Evolutionary conservation across 495 filamentous ascomycete species (phyloP).

Genomic region (Apodospora peruviana): DNA sequence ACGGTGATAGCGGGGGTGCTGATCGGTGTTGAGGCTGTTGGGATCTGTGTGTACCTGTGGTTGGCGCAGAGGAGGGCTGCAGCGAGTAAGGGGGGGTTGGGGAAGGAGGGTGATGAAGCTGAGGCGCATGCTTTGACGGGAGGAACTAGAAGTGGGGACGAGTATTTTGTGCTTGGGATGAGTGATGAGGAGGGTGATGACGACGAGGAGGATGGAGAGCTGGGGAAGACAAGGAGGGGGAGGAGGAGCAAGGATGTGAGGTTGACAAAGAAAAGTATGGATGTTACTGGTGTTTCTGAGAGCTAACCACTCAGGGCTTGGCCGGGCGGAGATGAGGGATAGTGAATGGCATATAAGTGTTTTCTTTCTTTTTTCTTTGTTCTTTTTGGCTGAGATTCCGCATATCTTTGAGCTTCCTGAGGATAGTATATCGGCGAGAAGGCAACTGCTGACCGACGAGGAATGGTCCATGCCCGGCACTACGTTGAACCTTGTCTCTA

Average conservation of each 20-base stretch:
- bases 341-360: no score
- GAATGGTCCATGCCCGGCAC: no score
- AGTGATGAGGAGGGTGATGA: conserved; percentile 23
- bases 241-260: neutral
- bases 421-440: no score
- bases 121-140: conserved; percentile 10
- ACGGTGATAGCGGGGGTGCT: neutral
- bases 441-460: no score
- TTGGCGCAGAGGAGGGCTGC: conserved; percentile 1
- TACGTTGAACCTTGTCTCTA: no score
- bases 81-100: neutral
- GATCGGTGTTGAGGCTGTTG: conserved; percentile 9
- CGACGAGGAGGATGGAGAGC: conserved; percentile 10
- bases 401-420: no score
- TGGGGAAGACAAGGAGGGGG: neutral
- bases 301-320: no score
- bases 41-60: conserved; percentile 11
- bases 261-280: neutral
- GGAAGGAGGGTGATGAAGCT: neutral
- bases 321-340: no score
- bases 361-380: no score
- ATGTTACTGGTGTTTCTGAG: neutral
- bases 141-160: conserved; percentile 6
- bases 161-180: conserved; percentile 22
- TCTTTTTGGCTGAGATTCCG: no score